A percentile compares a stretch with the other conserved stretches of the same genome.
Evolutionary conservation across 108 stramenopile genomes (phyloP).

Genomic region (Nitzschia sp.): DNA sequence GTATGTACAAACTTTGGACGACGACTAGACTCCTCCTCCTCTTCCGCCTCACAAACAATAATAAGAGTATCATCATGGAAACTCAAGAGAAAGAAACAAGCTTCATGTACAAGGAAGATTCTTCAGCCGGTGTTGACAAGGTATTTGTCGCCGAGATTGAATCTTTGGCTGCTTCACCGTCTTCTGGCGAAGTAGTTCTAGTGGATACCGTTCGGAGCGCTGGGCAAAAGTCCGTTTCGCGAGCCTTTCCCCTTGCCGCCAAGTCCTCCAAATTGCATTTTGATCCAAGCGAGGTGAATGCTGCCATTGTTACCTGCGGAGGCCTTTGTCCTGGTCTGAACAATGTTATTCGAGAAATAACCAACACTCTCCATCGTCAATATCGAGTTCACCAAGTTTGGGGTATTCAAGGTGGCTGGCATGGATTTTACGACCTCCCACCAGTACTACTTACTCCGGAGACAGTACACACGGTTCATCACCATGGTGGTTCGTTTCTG

Average conservation of each 20-base stretch:
- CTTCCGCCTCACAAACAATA: too few species aligned
- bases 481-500: slow-evolving; percentile 77
- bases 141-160: neutral
- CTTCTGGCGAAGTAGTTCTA: neutral
- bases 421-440: slow-evolving; percentile 56
- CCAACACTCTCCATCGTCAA: slow-evolving; percentile 42
- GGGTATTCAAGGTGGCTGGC: slow-evolving; percentile 77
- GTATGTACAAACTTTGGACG: too few species aligned
- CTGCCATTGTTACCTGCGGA: slow-evolving; percentile 86
- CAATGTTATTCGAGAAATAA: slow-evolving; percentile 81
- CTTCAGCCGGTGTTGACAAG: neutral
- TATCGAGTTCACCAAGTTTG: slow-evolving; percentile 63
- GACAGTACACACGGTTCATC: slow-evolving; percentile 67
- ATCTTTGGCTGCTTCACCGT: neutral
- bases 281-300: slow-evolving; percentile 82
- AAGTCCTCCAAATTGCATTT: slow-evolving; percentile 38
- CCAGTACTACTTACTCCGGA: slow-evolving; percentile 32
- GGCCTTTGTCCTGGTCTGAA: slow-evolving; percentile 57
- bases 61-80: neutral
- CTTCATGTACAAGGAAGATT: neutral
- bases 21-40: too few species aligned
- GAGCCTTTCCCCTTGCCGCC: neutral
- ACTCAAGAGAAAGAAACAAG: neutral
- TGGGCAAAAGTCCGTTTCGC: neutral
- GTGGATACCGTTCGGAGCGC: neutral